Percentiles rank a stretch among this genome's conserved stretches.
Evolutionary conservation across 2,329 filamentous ascomycete genomes (phyloP).

Genomic region (Parastagonospora nodorum): DNA sequence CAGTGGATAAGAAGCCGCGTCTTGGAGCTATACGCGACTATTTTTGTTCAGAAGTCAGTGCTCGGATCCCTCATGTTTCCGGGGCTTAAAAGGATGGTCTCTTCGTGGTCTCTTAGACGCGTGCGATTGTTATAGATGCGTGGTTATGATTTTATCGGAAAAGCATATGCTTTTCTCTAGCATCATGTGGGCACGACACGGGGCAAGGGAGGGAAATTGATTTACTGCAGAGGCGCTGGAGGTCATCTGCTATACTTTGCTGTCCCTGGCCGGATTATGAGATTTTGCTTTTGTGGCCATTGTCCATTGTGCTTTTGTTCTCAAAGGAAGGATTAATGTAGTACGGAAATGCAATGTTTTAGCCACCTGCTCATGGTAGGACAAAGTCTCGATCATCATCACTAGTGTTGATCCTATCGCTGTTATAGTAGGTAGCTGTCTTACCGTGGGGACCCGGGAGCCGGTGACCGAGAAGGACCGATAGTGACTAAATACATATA

Average conservation of each 20-base stretch:
- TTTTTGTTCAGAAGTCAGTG: background rate
- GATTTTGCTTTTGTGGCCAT: background rate
- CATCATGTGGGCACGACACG: background rate
- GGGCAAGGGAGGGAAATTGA: slow-evolving; percentile 5
- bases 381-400: too few relatives aligned
- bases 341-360: background rate
- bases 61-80: background rate
- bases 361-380: too few relatives aligned
- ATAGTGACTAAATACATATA: background rate
- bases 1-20: slow-evolving; percentile 32
- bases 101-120: too few relatives aligned
- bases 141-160: too few relatives aligned
- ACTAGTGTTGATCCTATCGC: too few relatives aligned
- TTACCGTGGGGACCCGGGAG: background rate
- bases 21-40: background rate
- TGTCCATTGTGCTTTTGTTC: background rate
- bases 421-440: too few relatives aligned
- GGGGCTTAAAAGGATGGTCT: background rate
- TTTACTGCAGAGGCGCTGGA: background rate
- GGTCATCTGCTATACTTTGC: background rate
- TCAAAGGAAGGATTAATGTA: background rate
- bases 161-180: too few relatives aligned
- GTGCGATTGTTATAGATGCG: too few relatives aligned
- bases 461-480: background rate
- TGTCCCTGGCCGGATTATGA: background rate